Evolutionary conservation across 805 yeast species (phyloP), one percentile per base, ranked within the genome.

Genomic region (Candida yuanshanica): DNA sequence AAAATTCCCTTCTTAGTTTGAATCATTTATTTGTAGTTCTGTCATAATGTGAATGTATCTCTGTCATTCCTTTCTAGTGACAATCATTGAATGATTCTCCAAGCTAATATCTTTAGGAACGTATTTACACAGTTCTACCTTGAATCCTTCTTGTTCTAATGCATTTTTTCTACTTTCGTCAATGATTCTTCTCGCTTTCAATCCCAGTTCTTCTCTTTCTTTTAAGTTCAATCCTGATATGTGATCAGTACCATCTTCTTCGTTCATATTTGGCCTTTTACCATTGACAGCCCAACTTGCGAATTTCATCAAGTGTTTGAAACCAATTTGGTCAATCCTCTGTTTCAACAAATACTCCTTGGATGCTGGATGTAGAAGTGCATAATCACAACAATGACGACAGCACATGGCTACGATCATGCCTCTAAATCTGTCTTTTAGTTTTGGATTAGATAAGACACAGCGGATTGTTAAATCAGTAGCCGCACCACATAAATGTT

Each of bases 261-360:
- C 69, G 2, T 54, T 59, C 44, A 62, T 51, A 2, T 66, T 70
- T 1, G 68, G 66, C 38, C 71, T 62, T 16, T 69, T 53, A 1
- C 95, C 95, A 52, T 82, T 79, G 1, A 91, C 87, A 0, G 96
- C 96, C 96, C 96, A 89, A 3, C 96, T 80, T 12, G 81, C 83
- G 62, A 85, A 69, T 53, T 79, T 82, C 42, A 73, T 72, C 35
- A 90, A 56, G 13, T 68, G 65, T 5, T 50, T 51, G 55, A 80
- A 79, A 7, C 74, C 66, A 11, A 49, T 51, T 9, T 44, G 41
- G n/a, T 56, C 57, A 5, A 72, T 46, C 1, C 45, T 51, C 11
- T 43, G 33, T 26, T 56, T 48, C 2, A 44, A 17, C 9, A 65
- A 33, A 32, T 46, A 45, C 8, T 49, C 40, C 23, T 39, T 43